Percentiles rank a stretch among this genome's conserved stretches.
phyloP scores from a whole-genome alignment of 306 rosid species.

The Gynostemma pentaphyllum region DNA sequence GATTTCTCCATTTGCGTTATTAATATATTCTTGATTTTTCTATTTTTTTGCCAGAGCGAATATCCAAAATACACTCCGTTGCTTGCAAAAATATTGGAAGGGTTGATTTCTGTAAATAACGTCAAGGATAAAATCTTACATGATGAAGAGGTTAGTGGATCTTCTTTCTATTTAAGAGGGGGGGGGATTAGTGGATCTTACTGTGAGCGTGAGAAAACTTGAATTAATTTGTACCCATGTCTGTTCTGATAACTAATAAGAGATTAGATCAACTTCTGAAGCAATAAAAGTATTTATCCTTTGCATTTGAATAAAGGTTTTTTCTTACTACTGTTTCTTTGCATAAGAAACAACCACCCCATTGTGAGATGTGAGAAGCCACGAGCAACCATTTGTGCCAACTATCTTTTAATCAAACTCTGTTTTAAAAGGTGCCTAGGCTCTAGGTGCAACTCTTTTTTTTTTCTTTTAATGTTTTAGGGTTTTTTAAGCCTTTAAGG shows the following conservation, averaged over 20 bases:
- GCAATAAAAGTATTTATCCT: not conserved
- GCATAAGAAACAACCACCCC: not conserved
- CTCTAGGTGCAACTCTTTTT: too few species aligned
- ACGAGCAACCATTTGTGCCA: too few species aligned
- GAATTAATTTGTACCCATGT: not conserved
- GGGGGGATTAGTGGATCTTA: too few species aligned
- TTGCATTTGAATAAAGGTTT: not conserved
- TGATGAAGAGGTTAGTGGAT: conserved; percentile 47
- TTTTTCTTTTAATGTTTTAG: too few species aligned
- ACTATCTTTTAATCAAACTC: too few species aligned
- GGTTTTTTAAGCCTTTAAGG: too few species aligned
- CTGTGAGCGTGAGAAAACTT: not conserved
- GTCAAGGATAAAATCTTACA: conserved; percentile 39
- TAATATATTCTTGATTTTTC: not conserved
- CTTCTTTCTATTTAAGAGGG: too few species aligned
- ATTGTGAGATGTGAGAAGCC: too few species aligned
- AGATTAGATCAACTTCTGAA: not conserved
- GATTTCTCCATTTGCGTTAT: not conserved
- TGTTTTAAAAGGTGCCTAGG: too few species aligned
- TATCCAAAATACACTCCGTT: conserved; percentile 78
- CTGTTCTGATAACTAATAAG: not conserved
- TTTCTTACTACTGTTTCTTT: not conserved
- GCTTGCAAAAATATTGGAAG: conserved; percentile 81
- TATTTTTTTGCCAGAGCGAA: conserved; percentile 57
- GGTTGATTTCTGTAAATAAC: conserved; percentile 50